phyloP scores from a whole-genome alignment of 2,329 filamentous ascomycete species.

The Verticillium tricorpus region DNA sequence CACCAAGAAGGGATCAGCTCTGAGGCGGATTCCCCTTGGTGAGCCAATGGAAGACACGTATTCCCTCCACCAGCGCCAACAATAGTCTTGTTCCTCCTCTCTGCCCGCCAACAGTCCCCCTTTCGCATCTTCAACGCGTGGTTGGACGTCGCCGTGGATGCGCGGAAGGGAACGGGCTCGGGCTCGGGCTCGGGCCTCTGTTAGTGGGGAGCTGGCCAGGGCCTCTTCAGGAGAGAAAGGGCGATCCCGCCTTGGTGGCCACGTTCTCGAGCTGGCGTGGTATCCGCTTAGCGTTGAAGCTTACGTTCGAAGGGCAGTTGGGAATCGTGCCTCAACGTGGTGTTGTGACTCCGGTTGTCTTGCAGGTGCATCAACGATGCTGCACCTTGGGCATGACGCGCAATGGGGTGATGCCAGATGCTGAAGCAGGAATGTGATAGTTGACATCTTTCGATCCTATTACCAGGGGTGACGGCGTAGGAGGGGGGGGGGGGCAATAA shows the following conservation, averaged over 20 bases:
- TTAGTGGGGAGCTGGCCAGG: neutral
- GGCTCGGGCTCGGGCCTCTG: slow-evolving; percentile 1
- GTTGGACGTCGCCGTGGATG: neutral
- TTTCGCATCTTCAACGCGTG: neutral
- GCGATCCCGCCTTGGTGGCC: neutral
- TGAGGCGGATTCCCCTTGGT: neutral
- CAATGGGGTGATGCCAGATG: neutral
- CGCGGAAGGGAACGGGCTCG: neutral
- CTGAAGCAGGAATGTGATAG: neutral
- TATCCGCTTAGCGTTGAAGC: neutral
- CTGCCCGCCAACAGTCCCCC: neutral
- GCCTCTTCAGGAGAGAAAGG: neutral
- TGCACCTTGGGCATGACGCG: too few species aligned
- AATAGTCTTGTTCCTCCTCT: neutral
- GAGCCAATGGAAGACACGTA: neutral
- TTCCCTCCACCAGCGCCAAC: slow-evolving; percentile 7
- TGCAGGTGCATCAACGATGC: neutral
- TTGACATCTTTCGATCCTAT: neutral
- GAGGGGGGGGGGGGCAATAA: neutral
- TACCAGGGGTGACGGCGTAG: neutral
- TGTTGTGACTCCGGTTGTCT: neutral
- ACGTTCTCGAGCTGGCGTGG: neutral
- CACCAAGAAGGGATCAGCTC: slow-evolving; percentile 14
- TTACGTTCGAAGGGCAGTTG: neutral
- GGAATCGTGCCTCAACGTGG: neutral